A percentile compares a stretch with the other conserved stretches of the same genome.
phyloP scores from a whole-genome alignment of 306 rosid species.

The Leucaena leucocephala region DNA sequence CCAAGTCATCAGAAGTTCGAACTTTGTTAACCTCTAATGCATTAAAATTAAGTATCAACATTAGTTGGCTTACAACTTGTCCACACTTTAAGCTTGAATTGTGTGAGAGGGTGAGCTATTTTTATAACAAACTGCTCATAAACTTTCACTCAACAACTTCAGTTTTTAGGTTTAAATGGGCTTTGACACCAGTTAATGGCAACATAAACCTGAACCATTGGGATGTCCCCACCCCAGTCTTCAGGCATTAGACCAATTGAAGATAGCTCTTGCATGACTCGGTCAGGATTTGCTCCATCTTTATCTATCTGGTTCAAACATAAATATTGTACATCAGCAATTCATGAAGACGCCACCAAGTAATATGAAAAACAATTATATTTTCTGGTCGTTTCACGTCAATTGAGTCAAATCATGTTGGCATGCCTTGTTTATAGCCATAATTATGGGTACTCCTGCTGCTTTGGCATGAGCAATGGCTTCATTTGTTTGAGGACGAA shows the following conservation, averaged over 20 bases:
- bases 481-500: conserved; percentile 97
- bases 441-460: conserved; percentile 90
- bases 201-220: conserved; percentile 90
- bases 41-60: neutral
- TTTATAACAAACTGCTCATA: neutral
- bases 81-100: neutral
- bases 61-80: neutral
- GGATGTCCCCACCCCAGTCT: conserved; percentile 95
- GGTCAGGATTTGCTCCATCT: conserved; percentile 93
- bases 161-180: neutral
- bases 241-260: conserved; percentile 94
- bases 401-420: conserved; percentile 29
- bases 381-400: conserved; percentile 4
- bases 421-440: conserved; percentile 93
- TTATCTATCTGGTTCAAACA: conserved; percentile 76
- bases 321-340: conserved; percentile 30
- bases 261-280: conserved; percentile 99
- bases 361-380: conserved; percentile 19
- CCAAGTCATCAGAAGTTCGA: neutral
- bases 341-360: conserved; percentile 32
- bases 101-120: neutral
- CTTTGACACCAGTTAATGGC: conserved; percentile 15
- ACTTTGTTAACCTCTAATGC: neutral
- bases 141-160: neutral
- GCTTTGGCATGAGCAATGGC: conserved; percentile 99